Conservation (phyloP, 148 eudicot species). For the Diospyros kaki region DNA sequence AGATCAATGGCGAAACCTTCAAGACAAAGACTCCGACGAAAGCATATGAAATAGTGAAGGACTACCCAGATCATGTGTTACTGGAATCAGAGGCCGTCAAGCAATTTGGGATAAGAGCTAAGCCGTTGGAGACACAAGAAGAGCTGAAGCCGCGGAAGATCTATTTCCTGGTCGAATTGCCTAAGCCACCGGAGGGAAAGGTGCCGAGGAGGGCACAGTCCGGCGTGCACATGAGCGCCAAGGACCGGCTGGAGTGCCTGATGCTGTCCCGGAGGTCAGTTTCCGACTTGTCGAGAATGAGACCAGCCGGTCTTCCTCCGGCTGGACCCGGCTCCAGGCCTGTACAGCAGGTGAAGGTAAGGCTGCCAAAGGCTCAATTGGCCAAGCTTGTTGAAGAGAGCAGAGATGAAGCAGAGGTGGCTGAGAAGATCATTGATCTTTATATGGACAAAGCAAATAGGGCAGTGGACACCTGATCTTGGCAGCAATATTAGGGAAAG, state of each 20-base stretch:
- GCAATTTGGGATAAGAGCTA: slow-evolving; percentile 59
- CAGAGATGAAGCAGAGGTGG: slow-evolving; percentile 53
- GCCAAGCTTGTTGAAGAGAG: slow-evolving; percentile 48
- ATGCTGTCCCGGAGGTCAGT: slow-evolving; percentile 31
- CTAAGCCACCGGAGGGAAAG: slow-evolving; percentile 31
- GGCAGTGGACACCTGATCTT: not conserved
- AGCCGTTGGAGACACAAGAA: slow-evolving; percentile 35
- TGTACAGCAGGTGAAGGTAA: slow-evolving; percentile 55
- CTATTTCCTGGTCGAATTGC: slow-evolving; percentile 68
- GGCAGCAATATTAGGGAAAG: too few species aligned
- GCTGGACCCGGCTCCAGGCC: slow-evolving; percentile 24
- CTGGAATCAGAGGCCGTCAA: slow-evolving; percentile 53
- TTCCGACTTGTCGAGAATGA: slow-evolving; percentile 28
- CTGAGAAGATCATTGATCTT: slow-evolving; percentile 45
- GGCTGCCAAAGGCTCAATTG: slow-evolving; percentile 51
- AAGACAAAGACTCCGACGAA: slow-evolving; percentile 45
- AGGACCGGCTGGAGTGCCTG: slow-evolving; percentile 29
- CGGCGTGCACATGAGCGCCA: slow-evolving; percentile 22
- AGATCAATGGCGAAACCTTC: slow-evolving; percentile 62
- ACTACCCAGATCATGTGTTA: slow-evolving; percentile 63
- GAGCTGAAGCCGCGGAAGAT: slow-evolving; percentile 46
- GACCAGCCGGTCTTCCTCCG: not conserved
- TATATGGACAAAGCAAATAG: slow-evolving; percentile 21
- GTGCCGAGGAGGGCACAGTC: slow-evolving; percentile 34
- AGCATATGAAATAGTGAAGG: slow-evolving; percentile 47